Conservation (phyloP, 2,329 filamentous ascomycete species). For the Xylaria sp. region DNA sequence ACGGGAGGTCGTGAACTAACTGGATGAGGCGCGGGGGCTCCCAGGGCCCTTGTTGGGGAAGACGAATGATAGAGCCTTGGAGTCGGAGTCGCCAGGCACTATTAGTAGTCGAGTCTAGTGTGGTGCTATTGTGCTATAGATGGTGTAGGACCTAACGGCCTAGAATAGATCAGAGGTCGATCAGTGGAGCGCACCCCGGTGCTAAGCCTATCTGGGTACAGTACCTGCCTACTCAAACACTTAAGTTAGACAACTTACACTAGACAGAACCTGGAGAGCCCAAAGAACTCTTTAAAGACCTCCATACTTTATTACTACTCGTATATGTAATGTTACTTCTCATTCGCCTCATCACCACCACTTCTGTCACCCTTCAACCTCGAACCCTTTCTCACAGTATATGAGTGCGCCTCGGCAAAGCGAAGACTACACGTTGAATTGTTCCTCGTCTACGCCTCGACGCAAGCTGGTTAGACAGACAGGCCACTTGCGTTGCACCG, state of each 20-base stretch:
- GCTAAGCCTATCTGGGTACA: not conserved
- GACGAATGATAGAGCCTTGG: slow-evolving; percentile 7
- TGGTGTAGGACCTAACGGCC: slow-evolving; percentile 17
- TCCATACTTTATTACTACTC: too few species aligned
- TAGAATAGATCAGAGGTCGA: slow-evolving; percentile 32
- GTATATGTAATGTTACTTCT: slow-evolving; percentile 6
- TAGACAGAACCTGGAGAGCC: not conserved
- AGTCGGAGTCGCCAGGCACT: slow-evolving; percentile 7
- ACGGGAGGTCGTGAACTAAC: slow-evolving; percentile 4
- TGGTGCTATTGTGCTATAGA: not conserved
- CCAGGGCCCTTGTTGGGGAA: not conserved
- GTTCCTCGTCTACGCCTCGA: not conserved
- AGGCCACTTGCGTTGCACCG: slow-evolving; percentile 4
- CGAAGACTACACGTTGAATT: slow-evolving; percentile 8
- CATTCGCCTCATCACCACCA: slow-evolving; percentile 12
- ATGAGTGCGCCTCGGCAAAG: slow-evolving; percentile 14
- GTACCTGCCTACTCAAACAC: too few species aligned
- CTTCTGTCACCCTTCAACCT: not conserved
- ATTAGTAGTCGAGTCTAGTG: not conserved
- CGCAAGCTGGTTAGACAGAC: not conserved
- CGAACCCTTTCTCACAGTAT: not conserved
- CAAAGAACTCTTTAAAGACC: slow-evolving; percentile 5
- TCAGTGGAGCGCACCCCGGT: slow-evolving; percentile 29
- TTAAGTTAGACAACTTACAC: not conserved
- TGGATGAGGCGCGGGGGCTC: not conserved